Conservation (phyloP, 441 rosid species). For the Gossypium gossypioides region DNA sequence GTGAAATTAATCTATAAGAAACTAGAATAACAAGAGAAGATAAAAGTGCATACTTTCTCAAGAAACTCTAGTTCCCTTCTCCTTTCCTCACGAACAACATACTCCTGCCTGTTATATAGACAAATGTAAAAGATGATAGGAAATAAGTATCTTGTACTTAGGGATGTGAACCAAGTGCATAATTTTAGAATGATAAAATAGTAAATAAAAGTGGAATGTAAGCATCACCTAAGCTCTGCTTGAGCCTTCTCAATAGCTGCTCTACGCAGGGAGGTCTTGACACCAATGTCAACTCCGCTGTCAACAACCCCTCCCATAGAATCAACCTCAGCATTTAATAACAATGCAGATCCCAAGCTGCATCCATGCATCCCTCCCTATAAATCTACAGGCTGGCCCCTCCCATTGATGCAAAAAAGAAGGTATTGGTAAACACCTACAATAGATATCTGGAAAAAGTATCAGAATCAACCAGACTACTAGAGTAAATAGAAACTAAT, state of each 20-base stretch:
- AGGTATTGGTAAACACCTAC: conserved; percentile 14
- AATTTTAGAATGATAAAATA: background rate
- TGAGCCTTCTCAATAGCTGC: conserved; percentile 95
- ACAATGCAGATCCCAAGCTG: conserved; percentile 46
- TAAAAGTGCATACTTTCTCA: conserved; percentile 66
- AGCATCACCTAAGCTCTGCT: conserved; percentile 74
- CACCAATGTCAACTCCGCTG: conserved; percentile 75
- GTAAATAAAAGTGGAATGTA: conserved; percentile 5
- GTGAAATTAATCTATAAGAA: conserved; percentile 3
- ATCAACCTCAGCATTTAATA: conserved; percentile 96
- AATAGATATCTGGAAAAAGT: conserved; percentile 5
- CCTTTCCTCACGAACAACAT: conserved; percentile 92
- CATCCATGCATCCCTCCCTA: conserved; percentile 70
- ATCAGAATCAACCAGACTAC: background rate
- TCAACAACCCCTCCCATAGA: conserved; percentile 99
- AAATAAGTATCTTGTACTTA: background rate
- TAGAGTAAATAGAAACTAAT: background rate
- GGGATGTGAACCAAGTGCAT: background rate
- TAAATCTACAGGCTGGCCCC: conserved; percentile 22
- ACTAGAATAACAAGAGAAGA: conserved; percentile 18
- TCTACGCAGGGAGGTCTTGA: conserved; percentile 80
- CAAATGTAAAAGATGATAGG: conserved; percentile 7
- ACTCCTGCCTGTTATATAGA: conserved; percentile 68
- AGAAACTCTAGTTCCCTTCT: conserved; percentile 92
- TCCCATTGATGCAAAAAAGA: conserved; percentile 32